These are phyloP conservation scores for Conringia planisiliqua DNA, from an alignment of 345 rosid species.

Conservation along the genomic window DNA sequence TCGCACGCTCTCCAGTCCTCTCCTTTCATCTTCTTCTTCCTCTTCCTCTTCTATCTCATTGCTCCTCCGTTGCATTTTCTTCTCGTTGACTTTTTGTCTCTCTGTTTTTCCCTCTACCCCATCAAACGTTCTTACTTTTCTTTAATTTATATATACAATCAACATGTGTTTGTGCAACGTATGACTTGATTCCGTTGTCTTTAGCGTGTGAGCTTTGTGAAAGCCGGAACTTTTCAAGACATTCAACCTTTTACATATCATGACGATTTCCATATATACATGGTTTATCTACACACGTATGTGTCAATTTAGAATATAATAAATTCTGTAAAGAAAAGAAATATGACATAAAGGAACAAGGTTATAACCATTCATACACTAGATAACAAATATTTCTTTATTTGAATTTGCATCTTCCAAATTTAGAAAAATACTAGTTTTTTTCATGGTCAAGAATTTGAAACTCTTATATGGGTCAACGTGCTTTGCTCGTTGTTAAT, in stretches of 20 bases:
- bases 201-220: constrained; percentile 26
- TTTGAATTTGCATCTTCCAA: constrained; percentile 7
- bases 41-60: constrained; percentile 38
- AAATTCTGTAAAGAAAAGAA: background rate
- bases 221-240: constrained; percentile 23
- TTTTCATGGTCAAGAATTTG: background rate
- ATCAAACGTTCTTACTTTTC: background rate
- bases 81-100: constrained; percentile 25
- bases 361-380: background rate
- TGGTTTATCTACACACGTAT: constrained; percentile 20
- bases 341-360: background rate
- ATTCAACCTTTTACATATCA: background rate
- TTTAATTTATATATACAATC: constrained; percentile 9
- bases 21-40: constrained; percentile 16
- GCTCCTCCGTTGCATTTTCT: constrained; percentile 22
- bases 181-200: constrained; percentile 10
- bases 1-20: constrained; percentile 27
- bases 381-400: background rate
- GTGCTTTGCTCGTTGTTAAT: constrained; percentile 19
- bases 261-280: constrained; percentile 16
- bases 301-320: background rate
- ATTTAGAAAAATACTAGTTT: background rate
- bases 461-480: constrained; percentile 6
- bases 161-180: background rate
- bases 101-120: background rate